Percentiles rank a stretch among this genome's conserved stretches.
phyloP scores from a whole-genome alignment of 805 yeast species.

The Kregervanrija delftensis region DNA sequence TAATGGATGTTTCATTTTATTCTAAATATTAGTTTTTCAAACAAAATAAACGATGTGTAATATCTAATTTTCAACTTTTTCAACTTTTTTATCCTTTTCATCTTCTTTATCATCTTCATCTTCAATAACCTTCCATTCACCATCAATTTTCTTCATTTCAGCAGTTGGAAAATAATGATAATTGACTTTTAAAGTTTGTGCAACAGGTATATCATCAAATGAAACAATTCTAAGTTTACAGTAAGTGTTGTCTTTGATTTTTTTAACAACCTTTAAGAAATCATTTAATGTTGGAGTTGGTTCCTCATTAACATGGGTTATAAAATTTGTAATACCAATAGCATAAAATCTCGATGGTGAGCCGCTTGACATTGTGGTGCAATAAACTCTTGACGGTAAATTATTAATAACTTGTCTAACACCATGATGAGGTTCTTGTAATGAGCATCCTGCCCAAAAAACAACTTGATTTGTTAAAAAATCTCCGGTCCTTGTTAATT shows the following conservation, averaged over 20 bases:
- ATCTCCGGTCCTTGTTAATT: constrained; percentile 53
- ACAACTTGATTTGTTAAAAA: constrained; percentile 61
- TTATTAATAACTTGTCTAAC: constrained; percentile 76
- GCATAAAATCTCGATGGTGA: constrained; percentile 85
- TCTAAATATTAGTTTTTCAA: background rate
- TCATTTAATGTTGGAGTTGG: constrained; percentile 65
- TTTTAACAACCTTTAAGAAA: constrained; percentile 58
- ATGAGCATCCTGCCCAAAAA: constrained; percentile 75
- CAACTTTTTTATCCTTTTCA: background rate
- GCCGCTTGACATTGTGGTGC: constrained; percentile 66
- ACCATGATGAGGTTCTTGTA: constrained; percentile 90
- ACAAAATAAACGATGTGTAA: background rate
- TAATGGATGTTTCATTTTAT: background rate
- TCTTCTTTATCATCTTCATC: constrained; percentile 30
- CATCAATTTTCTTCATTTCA: constrained; percentile 44
- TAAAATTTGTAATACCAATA: constrained; percentile 71
- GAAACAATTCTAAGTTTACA: constrained; percentile 76
- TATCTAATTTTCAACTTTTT: background rate
- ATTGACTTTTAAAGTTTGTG: constrained; percentile 78
- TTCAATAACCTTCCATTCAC: constrained; percentile 50
- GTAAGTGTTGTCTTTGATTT: constrained; percentile 73
- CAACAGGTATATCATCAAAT: constrained; percentile 81
- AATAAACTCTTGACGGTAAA: constrained; percentile 79
- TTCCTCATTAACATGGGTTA: constrained; percentile 79
- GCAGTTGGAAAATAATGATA: constrained; percentile 82